Percentiles rank a stretch among this genome's conserved stretches.
These are phyloP conservation scores for Termitomyces sp. DNA, from an alignment of 768 basidiomycete species.

Conservation along the genomic window DNA sequence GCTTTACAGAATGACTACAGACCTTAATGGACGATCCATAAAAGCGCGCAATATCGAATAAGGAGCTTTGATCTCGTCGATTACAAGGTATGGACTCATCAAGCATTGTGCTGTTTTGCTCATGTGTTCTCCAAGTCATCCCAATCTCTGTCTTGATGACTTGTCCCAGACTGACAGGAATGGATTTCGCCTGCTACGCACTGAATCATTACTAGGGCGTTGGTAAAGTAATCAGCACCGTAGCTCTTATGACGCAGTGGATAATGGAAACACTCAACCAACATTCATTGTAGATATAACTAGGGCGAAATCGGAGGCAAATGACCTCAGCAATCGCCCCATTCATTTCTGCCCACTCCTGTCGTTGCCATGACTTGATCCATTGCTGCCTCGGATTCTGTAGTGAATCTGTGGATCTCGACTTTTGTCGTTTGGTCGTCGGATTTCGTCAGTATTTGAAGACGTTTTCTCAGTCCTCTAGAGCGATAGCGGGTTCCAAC, in stretches of 20 bases:
- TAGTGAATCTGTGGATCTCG: background rate
- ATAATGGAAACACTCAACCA: too few relatives aligned
- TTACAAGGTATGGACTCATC: too few relatives aligned
- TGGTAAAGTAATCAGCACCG: background rate
- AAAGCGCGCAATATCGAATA: too few relatives aligned
- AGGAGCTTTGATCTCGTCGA: too few relatives aligned
- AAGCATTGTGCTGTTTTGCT: background rate
- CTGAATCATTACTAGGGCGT: background rate
- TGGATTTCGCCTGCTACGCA: background rate
- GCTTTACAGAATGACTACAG: too few relatives aligned
- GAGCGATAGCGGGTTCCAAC: too few relatives aligned
- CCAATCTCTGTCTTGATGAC: too few relatives aligned
- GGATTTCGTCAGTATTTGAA: background rate
- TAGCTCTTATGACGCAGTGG: background rate
- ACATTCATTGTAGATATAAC: too few relatives aligned
- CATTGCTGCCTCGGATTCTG: background rate
- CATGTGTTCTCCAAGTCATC: background rate
- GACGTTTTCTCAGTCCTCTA: background rate
- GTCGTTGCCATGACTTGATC: background rate
- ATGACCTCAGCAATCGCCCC: background rate
- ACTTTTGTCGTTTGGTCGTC: background rate
- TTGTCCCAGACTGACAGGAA: background rate
- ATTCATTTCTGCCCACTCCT: background rate
- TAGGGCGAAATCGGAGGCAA: too few relatives aligned
- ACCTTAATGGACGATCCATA: background rate